Conservation (phyloP, 345 rosid species). For the Angophora floribunda region DNA sequence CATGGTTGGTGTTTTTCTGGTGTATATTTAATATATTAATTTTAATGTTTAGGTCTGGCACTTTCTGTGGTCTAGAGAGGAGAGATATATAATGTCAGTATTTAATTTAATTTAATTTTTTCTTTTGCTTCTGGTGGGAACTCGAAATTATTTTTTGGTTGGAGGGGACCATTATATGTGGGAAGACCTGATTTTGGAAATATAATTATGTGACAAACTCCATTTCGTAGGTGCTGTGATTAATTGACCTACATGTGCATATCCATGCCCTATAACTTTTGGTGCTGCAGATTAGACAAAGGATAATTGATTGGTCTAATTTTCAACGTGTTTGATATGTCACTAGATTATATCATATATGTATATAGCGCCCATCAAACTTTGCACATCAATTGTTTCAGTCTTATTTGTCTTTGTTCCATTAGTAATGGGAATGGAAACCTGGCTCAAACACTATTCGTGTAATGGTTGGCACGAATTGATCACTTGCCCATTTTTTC, state of each 20-base stretch:
- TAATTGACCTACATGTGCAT: not conserved
- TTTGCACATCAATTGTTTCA: rapidly evolving
- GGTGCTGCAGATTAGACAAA: not conserved
- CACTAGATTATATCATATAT: not conserved
- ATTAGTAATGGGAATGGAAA: not conserved
- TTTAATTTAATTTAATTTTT: not conserved
- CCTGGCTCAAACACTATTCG: not conserved
- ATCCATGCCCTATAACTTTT: not conserved
- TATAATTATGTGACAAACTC: not conserved
- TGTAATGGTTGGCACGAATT: not conserved
- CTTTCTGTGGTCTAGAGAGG: not conserved
- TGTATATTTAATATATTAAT: not conserved
- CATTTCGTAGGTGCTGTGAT: not conserved
- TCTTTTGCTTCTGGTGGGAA: not conserved
- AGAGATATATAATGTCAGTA: not conserved
- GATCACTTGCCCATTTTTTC: not conserved
- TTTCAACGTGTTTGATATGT: rapidly evolving
- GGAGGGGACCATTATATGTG: not conserved
- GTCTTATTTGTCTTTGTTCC: not conserved
- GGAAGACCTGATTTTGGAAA: not conserved
- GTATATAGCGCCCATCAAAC: not conserved
- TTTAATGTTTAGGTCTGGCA: not conserved
- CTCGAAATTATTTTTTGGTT: not conserved
- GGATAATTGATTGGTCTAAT: not conserved
- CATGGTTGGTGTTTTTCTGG: not conserved